phyloP scores from a whole-genome alignment of 139 green algal genomes.

The Picochlorum sp. region DNA sequence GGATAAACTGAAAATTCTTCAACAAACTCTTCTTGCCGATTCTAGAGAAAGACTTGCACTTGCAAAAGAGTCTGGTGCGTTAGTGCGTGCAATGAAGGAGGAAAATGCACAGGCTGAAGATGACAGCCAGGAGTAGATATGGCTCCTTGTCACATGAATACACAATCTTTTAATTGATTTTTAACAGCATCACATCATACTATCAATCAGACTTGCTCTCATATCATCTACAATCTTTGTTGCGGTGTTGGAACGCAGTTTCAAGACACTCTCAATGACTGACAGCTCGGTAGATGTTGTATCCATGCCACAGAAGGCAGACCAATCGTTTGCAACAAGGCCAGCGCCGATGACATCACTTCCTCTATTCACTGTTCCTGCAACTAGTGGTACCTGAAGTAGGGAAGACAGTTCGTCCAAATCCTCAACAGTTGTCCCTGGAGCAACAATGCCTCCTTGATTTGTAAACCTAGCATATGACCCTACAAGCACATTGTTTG shows the following conservation, averaged over 20 bases:
- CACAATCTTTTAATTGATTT: background rate
- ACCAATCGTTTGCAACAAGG: conserved; percentile 93
- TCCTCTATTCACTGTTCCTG: conserved; percentile 93
- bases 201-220: conserved; percentile 82
- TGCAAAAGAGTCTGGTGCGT: background rate
- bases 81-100: background rate
- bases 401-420: conserved; percentile 95
- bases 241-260: conserved; percentile 77
- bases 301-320: conserved; percentile 91
- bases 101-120: background rate
- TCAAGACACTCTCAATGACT: conserved; percentile 93
- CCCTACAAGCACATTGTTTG: conserved; percentile 87
- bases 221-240: conserved; percentile 83
- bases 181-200: conserved; percentile 52
- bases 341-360: conserved; percentile 85
- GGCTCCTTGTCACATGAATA: background rate
- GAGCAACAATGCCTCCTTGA: conserved; percentile 77
- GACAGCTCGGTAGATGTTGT: conserved; percentile 94
- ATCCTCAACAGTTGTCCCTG: conserved; percentile 89
- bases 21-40: background rate
- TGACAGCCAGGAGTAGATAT: background rate
- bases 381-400: conserved; percentile 92
- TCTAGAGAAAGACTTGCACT: background rate
- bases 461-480: conserved; percentile 93
- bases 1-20: background rate